Evolutionary conservation across 345 rosid species (phyloP).

Genomic region (Excoecaria agallocha): DNA sequence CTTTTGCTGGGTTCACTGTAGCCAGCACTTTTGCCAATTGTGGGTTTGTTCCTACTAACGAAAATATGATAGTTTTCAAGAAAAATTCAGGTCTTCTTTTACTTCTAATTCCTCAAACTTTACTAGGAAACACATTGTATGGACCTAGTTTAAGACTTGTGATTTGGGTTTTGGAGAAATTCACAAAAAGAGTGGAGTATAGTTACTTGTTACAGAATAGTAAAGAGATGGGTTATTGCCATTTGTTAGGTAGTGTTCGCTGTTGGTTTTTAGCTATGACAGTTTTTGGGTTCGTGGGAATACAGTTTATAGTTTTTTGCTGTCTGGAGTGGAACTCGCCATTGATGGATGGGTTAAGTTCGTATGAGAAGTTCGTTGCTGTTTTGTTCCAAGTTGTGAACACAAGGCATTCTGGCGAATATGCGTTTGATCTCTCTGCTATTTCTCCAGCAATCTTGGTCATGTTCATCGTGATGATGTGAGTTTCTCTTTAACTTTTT

Average conservation of each 20-base stretch:
- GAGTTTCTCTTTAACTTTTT: conserved; percentile 6
- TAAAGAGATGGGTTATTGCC: conserved; percentile 18
- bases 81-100: conserved; percentile 39
- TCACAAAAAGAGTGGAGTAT: conserved; percentile 12
- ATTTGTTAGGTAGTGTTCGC: conserved; percentile 16
- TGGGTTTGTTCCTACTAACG: conserved; percentile 29
- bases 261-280: conserved; percentile 19
- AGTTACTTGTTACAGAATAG: conserved; percentile 19
- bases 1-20: conserved; percentile 16
- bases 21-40: conserved; percentile 20
- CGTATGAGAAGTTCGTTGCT: conserved; percentile 22
- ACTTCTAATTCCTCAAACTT: conserved; percentile 38
- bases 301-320: conserved; percentile 30
- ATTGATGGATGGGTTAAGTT: conserved; percentile 19
- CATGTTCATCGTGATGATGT: conserved; percentile 35
- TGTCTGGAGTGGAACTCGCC: conserved; percentile 36
- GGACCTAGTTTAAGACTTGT: conserved; percentile 17
- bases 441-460: conserved; percentile 33
- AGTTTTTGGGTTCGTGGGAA: conserved; percentile 21
- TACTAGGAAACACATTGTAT: conserved; percentile 35
- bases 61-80: conserved; percentile 32
- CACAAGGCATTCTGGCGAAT: conserved; percentile 39
- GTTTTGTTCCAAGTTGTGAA: conserved; percentile 27
- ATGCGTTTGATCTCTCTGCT: conserved; percentile 23
- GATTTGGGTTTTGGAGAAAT: conserved; percentile 30